These are phyloP conservation scores for Syncephalastrum monosporum DNA, from an alignment of 371 early-diverging fungal genomes.

Conservation along the genomic window DNA sequence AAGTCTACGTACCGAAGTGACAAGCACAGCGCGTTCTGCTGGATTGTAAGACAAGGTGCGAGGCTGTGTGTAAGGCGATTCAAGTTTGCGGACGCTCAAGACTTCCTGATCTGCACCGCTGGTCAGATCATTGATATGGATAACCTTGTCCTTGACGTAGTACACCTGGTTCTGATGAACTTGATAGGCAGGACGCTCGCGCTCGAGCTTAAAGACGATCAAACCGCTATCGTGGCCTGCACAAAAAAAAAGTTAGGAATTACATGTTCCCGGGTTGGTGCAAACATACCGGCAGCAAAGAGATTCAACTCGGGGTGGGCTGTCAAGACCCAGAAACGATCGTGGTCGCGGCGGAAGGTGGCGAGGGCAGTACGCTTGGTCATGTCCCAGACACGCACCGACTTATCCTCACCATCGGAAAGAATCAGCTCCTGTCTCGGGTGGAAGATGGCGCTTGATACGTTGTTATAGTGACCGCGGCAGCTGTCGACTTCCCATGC, in stretches of 20 bases:
- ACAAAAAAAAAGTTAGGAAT: conserved; percentile 12
- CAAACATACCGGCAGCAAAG: conserved; percentile 85
- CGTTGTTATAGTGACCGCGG: conserved; percentile 98
- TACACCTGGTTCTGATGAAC: conserved; percentile 79
- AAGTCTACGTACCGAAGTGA: conserved; percentile 61
- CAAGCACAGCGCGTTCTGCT: conserved; percentile 84
- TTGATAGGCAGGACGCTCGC: conserved; percentile 91
- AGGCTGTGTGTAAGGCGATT: conserved; percentile 68
- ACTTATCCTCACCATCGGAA: conserved; percentile 76
- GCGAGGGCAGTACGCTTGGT: conserved; percentile 89
- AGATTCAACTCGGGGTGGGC: conserved; percentile 93
- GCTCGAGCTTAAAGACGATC: conserved; percentile 95
- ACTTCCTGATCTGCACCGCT: conserved; percentile 75
- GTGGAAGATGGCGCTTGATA: conserved; percentile 92
- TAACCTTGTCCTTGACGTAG: conserved; percentile 81
- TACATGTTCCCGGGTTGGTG: not conserved
- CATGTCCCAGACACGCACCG: conserved; percentile 97
- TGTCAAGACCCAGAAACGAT: conserved; percentile 97
- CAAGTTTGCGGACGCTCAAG: conserved; percentile 68
- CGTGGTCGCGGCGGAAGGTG: conserved; percentile 94
- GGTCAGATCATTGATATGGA: conserved; percentile 80
- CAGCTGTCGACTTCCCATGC: conserved; percentile 99
- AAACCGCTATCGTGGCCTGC: conserved; percentile 96
- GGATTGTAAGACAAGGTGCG: conserved; percentile 91
- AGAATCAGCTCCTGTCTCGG: conserved; percentile 92